Percentiles rank a stretch among this genome's conserved stretches.
phyloP scores from a whole-genome alignment of 2,329 filamentous ascomycete species.

The Pseudocercospora cruenta region DNA sequence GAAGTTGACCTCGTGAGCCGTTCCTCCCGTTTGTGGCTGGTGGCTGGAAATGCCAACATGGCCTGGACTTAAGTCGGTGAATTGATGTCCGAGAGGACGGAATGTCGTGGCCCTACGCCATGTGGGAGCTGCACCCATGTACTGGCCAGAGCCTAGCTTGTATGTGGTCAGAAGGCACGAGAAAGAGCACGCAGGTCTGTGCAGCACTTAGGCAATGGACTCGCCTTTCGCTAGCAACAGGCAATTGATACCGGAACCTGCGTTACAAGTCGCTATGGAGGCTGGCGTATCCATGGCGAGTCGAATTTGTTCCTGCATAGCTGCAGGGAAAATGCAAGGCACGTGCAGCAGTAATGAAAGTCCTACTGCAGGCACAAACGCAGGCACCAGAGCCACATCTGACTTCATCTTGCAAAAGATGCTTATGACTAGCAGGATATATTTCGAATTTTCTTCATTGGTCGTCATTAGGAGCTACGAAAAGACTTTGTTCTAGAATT shows the following conservation, averaged over 20 bases:
- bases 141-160: not conserved
- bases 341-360: not conserved
- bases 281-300: not conserved
- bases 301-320: constrained; percentile 2
- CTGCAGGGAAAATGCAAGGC: not conserved
- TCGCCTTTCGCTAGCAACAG: not conserved
- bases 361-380: not conserved
- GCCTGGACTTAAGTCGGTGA: not conserved
- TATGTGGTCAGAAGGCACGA: not conserved
- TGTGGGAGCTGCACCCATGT: too few relatives aligned
- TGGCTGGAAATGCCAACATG: not conserved
- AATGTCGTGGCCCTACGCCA: not conserved
- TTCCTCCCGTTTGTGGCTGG: not conserved
- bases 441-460: not conserved
- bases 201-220: not conserved
- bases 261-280: not conserved
- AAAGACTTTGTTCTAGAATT: not conserved
- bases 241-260: not conserved
- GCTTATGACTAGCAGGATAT: not conserved
- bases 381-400: not conserved
- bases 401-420: not conserved
- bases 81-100: not conserved
- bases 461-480: not conserved
- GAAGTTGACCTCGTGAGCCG: not conserved
- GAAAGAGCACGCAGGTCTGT: not conserved